phyloP scores from a whole-genome alignment of 176 grass and related monocot genomes.

The Eragrostis nindensis region DNA sequence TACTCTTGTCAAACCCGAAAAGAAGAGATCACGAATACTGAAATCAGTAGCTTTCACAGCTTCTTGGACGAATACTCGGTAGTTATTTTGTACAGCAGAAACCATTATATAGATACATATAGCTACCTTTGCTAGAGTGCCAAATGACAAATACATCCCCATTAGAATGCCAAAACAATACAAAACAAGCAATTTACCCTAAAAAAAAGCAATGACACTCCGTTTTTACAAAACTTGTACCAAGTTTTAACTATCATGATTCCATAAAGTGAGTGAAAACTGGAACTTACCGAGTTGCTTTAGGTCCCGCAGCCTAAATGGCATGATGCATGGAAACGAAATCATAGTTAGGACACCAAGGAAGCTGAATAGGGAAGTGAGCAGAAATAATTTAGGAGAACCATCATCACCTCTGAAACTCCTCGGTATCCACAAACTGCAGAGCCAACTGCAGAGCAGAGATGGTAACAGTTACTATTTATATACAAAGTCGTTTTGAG shows the following conservation, averaged over 20 bases:
- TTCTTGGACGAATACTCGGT: background rate
- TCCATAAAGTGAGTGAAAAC: background rate
- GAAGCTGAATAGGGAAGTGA: slow-evolving; percentile 28
- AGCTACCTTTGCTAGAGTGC: background rate
- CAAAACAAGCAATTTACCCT: background rate
- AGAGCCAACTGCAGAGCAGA: slow-evolving; percentile 69
- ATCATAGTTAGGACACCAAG: background rate
- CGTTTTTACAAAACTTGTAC: background rate
- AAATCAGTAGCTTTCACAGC: background rate
- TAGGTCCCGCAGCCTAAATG: slow-evolving; percentile 77
- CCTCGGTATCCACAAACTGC: slow-evolving; percentile 90
- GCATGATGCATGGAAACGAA: slow-evolving; percentile 43
- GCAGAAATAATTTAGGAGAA: background rate
- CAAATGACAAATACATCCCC: background rate
- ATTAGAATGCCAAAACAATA: background rate
- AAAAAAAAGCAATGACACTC: background rate
- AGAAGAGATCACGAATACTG: slow-evolving; percentile 7
- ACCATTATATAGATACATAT: background rate
- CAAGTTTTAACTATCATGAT: background rate
- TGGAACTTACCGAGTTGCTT: slow-evolving; percentile 82
- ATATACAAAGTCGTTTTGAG: slow-evolving; percentile 2
- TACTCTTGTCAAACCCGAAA: background rate
- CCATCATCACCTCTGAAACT: slow-evolving; percentile 74
- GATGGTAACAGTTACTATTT: slow-evolving; percentile 1
- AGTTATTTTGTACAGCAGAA: background rate